Evolutionary conservation across 148 eudicot species (phyloP), one percentile per base, ranked within the genome.

Genomic region (Cornus kousa): DNA sequence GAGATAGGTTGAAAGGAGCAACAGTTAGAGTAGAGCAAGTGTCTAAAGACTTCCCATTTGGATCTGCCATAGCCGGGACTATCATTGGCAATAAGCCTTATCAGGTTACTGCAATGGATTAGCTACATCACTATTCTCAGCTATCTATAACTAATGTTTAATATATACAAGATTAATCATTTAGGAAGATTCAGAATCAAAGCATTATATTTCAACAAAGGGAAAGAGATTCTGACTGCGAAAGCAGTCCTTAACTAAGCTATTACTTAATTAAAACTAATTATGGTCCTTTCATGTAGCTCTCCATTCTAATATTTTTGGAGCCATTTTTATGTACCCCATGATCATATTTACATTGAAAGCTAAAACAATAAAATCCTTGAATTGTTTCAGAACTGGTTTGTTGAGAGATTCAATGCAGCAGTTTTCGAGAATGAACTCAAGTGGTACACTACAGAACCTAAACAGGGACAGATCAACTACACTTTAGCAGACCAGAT

Each of bases 401-500:
- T 93, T 67, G 40, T 77, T 23, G 83, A 89, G 83, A 73, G 96
- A 77, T 93, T 93, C 82, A 91, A 91, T 57, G 90, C 94, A 75
- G 98, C 96, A 43, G 96, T 91, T 4, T 89, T 91, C 67, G 95
- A 91, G 78, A 89, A 93, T 72, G 98, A 93, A 72, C 90, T 93
- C 7, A 93, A 93, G 72, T 93, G 98, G 98, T 80, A 86, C 50
- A 82, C 85, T 7, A 93, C 98, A 55, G 98, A 93, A 77, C 82
- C 85, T 1, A 72, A 81, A 40, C 91, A 43, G 53, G 92, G 94
- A 31, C 79, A 83, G 39, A 33, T 78, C 20, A 90, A 91, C 91
- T 93, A 93, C 85, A 90, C 87, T 2, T 22, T 82, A 60, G 84
- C 98, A 19, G 98, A 90, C 12, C 79, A 83, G 23, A 87, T 93